Evolutionary conservation across 371 early-diverging fungal genomes (phyloP), one percentile per base, ranked within the genome.

Genomic region (Rhizopus microsporus): DNA sequence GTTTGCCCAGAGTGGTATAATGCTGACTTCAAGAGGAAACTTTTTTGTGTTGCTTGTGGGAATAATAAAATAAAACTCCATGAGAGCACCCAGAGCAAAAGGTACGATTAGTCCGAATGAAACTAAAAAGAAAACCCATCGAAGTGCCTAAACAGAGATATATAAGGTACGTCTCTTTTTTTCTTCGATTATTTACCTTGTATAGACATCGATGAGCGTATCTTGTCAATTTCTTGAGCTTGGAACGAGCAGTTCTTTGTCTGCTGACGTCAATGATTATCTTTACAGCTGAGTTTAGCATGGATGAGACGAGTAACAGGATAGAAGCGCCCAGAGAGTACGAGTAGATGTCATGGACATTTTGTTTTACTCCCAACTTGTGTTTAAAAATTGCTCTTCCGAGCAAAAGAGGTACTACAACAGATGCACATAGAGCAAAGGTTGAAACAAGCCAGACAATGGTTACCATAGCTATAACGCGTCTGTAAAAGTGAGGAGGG

Each of bases 291-390:
- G 34, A 12, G 7, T 1, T 4, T 7, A 9, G 5, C 23, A 42
- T 5, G 16, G n/a, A 50, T 23, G 57, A 30, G 15, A 48, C 4
- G 12, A 60, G 31, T 3, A 72, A 32, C 30, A 70, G 16, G 31
- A 70, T n/a, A 7, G 40, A 33, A 2, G 56, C 63, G 10, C 77
- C 77, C 0, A 58, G 31, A 12, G 53, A 44, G 47, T 64, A 78
- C 12, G 86, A 64, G 54, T 88, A 88, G 2, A 83, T 54, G 51
- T 88, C 88, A 54, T 88, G 86, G 1, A 85, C 76, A 12, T 62
- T 58, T 3, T 51, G 52, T 2, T 59, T 47, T 6, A 68, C 40
- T 0, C 38, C 35, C 0, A 80, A 42, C 31, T 56, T 54, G 4
- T 45, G n/a, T 31, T 64, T 49, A 54, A 78, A 71, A 12, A 83